Base-by-base conservation (phyloP, 805 yeast species). In the Yarrowia hollandica region DNA sequence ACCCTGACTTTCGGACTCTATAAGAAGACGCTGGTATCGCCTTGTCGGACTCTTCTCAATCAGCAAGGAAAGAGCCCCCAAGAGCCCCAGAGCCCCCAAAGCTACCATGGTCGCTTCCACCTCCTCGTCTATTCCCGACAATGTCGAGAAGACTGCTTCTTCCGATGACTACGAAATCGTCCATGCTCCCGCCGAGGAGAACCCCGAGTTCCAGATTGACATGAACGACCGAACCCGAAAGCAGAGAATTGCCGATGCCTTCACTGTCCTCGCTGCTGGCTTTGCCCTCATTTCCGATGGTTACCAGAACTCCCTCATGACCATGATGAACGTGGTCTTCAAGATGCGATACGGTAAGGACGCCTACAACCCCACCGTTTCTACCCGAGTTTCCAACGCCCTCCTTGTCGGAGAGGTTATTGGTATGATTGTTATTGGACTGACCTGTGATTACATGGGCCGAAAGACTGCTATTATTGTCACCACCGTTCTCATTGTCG, bases 211-310 rank as follows among this genome's bases (percentile, higher is more conserved):
- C 21, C 25, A n/a, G n/a, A 21, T 44, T 4, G 39, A 33, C 12
- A 30, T 31, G 10, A 10, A 31, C 39, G n/a, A 48, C 30, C 55
- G 55, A 48, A 33, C n/a, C 39, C 55, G 55, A 48, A 35, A 25
- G n/a, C 55, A 48, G 39, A 19, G 39, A 31, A 22, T 39, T 21
- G 38, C 58, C 14, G 64, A 62, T n/a, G 56, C 61, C 34, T 52
- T 70, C 62, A 64, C 83, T 59, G 81, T 86, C 62, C 66, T 83
- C 42, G 82, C 88, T 71, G 75, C 90, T 21, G 92, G 94, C 12
- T 84, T 82, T 63, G 94, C 91, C 0, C 77, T 87, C 67, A 81
- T 85, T 65, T 81, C 87, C 19, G 94, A 87, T 71, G 91, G 91
- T 4, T 86, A 86, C 70, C 89, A 84, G 68, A 86, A 86, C 67